These are phyloP conservation scores for Amylocarpus encephaloides DNA, from an alignment of 2,329 filamentous ascomycete genomes.

Conservation along the genomic window DNA sequence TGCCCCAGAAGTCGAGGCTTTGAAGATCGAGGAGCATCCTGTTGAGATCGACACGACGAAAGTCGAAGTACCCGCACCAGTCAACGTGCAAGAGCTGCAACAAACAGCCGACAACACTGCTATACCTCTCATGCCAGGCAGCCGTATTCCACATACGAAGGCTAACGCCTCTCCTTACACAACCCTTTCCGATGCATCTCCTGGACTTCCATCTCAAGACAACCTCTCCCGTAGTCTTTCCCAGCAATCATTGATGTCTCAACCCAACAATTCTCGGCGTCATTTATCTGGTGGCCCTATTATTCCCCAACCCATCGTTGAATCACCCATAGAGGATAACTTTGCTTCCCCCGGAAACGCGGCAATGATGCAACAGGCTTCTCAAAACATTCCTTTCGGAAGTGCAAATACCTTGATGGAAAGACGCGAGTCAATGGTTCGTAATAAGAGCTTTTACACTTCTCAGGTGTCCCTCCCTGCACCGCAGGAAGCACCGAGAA, in stretches of 20 bases:
- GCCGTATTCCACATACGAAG: background rate
- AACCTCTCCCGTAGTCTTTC: constrained; percentile 13
- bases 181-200: constrained; percentile 5
- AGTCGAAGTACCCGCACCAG: constrained; percentile 51
- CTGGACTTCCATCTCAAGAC: constrained; percentile 5
- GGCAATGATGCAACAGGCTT: constrained; percentile 12
- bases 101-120: constrained; percentile 44
- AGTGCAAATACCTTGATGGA: constrained; percentile 43
- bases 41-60: constrained; percentile 28
- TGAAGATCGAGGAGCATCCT: constrained; percentile 43
- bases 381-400: constrained; percentile 24
- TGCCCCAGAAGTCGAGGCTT: constrained; percentile 56
- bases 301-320: constrained; percentile 30
- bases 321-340: constrained; percentile 33
- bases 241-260: constrained; percentile 8
- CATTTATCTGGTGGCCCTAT: constrained; percentile 32
- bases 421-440: constrained; percentile 47
- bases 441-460: constrained; percentile 21
- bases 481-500: constrained; percentile 7
- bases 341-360: constrained; percentile 10
- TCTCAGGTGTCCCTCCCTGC: constrained; percentile 7
- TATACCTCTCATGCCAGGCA: background rate
- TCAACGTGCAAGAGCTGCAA: constrained; percentile 58
- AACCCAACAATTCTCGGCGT: constrained; percentile 16
- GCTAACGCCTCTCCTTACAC: background rate